Base-by-base conservation (phyloP, 1,139 yeast genomes). In the Sugiyamaella japonica region DNA sequence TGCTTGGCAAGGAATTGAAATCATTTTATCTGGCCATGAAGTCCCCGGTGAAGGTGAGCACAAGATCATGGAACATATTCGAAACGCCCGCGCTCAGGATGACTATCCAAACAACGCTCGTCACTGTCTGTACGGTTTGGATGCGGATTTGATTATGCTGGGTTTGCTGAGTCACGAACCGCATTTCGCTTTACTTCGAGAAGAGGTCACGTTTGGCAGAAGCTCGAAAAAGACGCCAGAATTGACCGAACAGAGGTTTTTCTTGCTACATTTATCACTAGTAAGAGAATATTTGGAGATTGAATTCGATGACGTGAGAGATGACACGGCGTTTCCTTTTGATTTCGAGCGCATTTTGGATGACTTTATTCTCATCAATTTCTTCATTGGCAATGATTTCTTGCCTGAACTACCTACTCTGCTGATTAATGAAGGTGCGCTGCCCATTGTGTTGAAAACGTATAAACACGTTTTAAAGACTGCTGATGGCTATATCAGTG, bases 41-140 rank as follows among this genome's bases (percentile, higher is more conserved):
- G 98, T 91, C 10, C 99, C 99, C 0, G 99, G 99, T 57, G 99
- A 93, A 76, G 99, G 99, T 67, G 99, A 93, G 73, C 99, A 93
- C 76, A 93, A 93, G 70, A 86, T 93, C 64, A 95, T 93, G 99
- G 88, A 87, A 62, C 90, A 86, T 67, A 88, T 95, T 63, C 83
- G 99, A 64, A 79, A 85, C 50, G 89, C 88, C 72, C 81, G 96
- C 69, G 83, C 90, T 48, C 91, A 88, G 65, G 86, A 93, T 0
- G 88, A 82, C 67, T 90, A 91, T 70, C 80, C 88, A 65, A 93
- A 97, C 38, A 93, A 95, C 70, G 86, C 91, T 1, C 82, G 88
- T 44, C 99, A 95, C 71, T 90, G 97, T 73, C 84, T 95, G 57
- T 95, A 95, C 71, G 99, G 99, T 39, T 77, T 95, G 62, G 99